Percentiles rank a stretch among this genome's conserved stretches.
These are phyloP conservation scores for Sporothrix pseudoabietina DNA, from an alignment of 2,329 filamentous ascomycete genomes.

Conservation along the genomic window DNA sequence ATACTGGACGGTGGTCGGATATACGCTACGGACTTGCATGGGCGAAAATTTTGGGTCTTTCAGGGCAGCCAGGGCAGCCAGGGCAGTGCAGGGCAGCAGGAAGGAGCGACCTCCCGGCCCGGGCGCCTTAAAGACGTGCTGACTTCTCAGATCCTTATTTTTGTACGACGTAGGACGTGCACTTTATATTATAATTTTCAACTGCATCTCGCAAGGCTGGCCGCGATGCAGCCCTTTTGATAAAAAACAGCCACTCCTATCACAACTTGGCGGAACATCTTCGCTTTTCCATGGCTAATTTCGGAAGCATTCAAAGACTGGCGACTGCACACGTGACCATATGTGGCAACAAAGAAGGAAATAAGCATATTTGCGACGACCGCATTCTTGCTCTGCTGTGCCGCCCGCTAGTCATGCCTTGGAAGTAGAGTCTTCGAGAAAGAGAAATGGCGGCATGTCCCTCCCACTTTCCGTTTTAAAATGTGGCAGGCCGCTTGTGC, in stretches of 20 bases:
- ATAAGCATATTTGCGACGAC: background rate
- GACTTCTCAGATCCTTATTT: background rate
- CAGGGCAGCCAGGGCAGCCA: background rate
- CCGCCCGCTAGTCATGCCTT: background rate
- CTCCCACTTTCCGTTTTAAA: background rate
- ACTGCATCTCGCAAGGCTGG: background rate
- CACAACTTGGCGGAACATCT: background rate
- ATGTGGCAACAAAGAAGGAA: background rate
- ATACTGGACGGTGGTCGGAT: background rate
- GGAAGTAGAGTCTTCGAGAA: background rate
- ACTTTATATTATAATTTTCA: background rate
- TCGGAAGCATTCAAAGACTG: background rate
- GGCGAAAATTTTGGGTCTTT: background rate
- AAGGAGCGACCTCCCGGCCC: background rate
- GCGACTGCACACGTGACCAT: background rate
- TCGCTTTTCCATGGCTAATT: background rate
- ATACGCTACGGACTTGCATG: conserved; percentile 16
- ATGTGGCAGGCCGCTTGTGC: background rate
- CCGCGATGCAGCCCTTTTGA: background rate
- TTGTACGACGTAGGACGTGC: background rate
- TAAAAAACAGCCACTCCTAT: background rate
- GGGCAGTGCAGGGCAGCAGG: background rate
- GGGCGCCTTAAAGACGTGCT: background rate
- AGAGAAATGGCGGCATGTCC: background rate
- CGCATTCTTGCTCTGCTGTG: background rate